Evolutionary conservation across 208 protist species (phyloP).

Genomic region (Leishmania major): DNA sequence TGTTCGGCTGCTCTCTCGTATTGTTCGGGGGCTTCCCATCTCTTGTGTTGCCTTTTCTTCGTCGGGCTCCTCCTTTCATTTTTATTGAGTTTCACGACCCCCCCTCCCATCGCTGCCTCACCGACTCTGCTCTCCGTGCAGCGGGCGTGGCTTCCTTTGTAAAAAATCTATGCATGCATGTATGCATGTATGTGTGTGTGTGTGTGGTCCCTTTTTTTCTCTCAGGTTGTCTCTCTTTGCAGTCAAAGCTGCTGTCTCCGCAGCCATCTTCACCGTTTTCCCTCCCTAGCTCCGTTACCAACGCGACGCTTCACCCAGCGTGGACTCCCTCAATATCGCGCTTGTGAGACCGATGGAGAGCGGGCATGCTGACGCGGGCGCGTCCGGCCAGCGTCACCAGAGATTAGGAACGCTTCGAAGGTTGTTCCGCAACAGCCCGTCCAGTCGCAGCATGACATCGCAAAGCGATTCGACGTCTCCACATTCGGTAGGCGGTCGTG

Average conservation of each 20-base stretch:
- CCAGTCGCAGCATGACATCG: conserved; percentile 5
- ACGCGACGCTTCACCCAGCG: neutral
- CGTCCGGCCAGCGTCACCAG: neutral
- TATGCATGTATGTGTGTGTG: neutral
- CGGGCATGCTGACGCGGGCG: neutral
- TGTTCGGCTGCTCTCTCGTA: too few species aligned
- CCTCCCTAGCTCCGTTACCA: neutral
- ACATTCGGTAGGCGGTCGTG: neutral
- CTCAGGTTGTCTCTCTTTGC: conserved; percentile 4
- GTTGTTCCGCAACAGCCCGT: conserved; percentile 21
- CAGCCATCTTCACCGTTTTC: neutral
- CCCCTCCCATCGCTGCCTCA: neutral
- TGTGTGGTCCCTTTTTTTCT: neutral
- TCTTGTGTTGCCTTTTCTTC: too few species aligned
- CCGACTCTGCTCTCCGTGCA: neutral
- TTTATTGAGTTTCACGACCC: neutral
- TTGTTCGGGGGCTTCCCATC: too few species aligned
- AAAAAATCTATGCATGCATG: neutral
- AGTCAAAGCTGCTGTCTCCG: neutral
- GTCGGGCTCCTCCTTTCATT: neutral
- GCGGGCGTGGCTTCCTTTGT: neutral
- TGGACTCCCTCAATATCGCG: neutral
- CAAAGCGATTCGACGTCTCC: conserved; percentile 5
- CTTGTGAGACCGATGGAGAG: neutral
- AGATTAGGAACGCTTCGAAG: conserved; percentile 19